Evolutionary conservation across 2,329 filamentous ascomycete species (phyloP), one percentile per base, ranked within the genome.

Genomic region (Penicillium concentricum): DNA sequence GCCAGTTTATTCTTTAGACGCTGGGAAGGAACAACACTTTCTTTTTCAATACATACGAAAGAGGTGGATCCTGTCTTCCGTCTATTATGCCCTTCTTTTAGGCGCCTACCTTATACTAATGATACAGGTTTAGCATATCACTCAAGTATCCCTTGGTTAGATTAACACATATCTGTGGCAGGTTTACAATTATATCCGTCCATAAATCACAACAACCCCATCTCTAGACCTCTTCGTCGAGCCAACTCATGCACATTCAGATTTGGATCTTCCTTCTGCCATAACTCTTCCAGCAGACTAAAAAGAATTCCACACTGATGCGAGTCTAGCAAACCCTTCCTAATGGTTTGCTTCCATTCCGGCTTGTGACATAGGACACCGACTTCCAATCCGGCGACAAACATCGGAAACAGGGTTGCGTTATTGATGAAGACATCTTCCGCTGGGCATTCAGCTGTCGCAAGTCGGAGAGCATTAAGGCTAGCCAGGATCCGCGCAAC

Each of bases 381-480:
- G 18, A 54, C 59, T 47, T 58, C 69, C 4, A 58, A 45, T 1
- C 66, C 69, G 2, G 62, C 65, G 18, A 65, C 56, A 43, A 69
- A 61, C 4, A 60, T 35, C 1, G 69, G 69, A 47, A 67, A 70
- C n/a, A 61, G 32, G 2, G 62, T 54, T 1, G 69, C 67, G 49
- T 71, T 71, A n/a, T 63, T 45, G 34, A 67, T 62, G 13, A 64
- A 57, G 0, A 49, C 37, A 37, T 66, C 64, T 43, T 57, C 57
- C 9, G 8, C 53, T 37, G 54, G 61, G 15, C 63, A 54, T 16
- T 67, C 60, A 2, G 26, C 28, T 7, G 56, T 66, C 1, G 58
- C 65, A 13, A 65, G 59, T 30, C 63, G 61, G 10, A 71, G 56
- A 26, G 69, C 66, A 50, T 70, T 68, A 4, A 69, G 42, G 22